Base-by-base conservation (phyloP, 495 filamentous ascomycete genomes). In the Podospora anserina region DNA sequence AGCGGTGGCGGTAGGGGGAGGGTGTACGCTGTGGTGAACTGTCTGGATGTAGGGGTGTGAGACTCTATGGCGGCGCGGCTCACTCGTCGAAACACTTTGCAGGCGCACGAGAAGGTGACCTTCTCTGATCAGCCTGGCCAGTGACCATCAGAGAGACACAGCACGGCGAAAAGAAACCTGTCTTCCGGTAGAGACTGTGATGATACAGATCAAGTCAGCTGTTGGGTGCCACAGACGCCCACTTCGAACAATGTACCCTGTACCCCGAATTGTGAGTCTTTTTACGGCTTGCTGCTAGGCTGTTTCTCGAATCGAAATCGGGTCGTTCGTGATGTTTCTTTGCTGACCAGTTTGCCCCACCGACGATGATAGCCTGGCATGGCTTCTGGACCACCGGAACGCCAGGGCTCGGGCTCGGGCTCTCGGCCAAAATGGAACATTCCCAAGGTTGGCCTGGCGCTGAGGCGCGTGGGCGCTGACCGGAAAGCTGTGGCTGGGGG, bases 401-500 rank as follows among this genome's bases (percentile, higher is more conserved):
- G 61, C 61, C 61, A 63, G 30, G 61, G 61, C 28, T 63, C 61
- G 32, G 20, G 59, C 59, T 61, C 59, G 60, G 61, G 61, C 61
- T 63, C 39, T 49, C 61, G 61, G 61, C 61, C 61, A 39, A 63
- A 63, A 63, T 63, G 30, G 15, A 28, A 63, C 61, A 63, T 63
- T 63, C 61, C 61, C 61, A 63, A 63, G 27, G 60, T 63, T 63
- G 60, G 60, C 23, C 58, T 60, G 58, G 58, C 26, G 27, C 28
- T 11, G 23, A 19, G n/a, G 55, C 23, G 23, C 23, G 23, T 23
- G 23, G 23, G 23, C n/a, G 23, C 55, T 26, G 55, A 5, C 55
- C 19, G 23, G 55, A 58, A 58, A 58, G 55, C 55, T 26, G 55
- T 58, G 55, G 55, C 55, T 58, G 55, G 55, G 55, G 55, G 23